These are phyloP conservation scores for Brassica cretica DNA, from an alignment of 345 rosid species.

Conservation along the genomic window DNA sequence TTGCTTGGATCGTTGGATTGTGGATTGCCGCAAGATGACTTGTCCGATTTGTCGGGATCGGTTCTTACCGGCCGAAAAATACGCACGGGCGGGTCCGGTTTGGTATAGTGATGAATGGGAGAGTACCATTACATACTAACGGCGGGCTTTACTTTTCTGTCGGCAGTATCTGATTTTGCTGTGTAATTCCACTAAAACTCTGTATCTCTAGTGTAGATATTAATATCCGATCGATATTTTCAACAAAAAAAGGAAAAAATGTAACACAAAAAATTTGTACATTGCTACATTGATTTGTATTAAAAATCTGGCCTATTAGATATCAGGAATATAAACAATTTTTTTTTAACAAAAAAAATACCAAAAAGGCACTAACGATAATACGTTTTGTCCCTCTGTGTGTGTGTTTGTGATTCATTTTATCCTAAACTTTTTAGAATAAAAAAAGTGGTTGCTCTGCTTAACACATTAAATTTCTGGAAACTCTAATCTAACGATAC, in stretches of 20 bases:
- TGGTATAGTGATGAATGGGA: constrained; percentile 12
- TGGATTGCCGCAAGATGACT: constrained; percentile 57
- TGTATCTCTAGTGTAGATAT: not conserved
- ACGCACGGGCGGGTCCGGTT: constrained; percentile 46
- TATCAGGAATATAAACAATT: not conserved
- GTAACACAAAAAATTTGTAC: not conserved
- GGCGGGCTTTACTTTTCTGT: not conserved
- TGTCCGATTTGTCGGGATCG: constrained; percentile 69
- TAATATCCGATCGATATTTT: not conserved
- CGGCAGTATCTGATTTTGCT: not conserved
- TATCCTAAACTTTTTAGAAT: not conserved
- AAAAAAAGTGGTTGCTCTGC: not conserved
- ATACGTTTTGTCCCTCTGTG: not conserved
- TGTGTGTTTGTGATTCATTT: not conserved
- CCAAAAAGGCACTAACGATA: not conserved
- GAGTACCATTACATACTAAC: not conserved
- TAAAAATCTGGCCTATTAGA: not conserved
- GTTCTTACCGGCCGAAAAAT: constrained; percentile 46
- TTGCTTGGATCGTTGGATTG: constrained; percentile 79
- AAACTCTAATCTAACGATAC: not conserved
- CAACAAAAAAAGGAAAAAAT: not conserved
- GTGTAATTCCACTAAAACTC: not conserved
- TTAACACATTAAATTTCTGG: not conserved
- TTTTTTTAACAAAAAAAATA: not conserved
- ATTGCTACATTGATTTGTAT: not conserved